Evolutionary conservation across 2,329 filamentous ascomycete genomes (phyloP), one percentile per base, ranked within the genome.

Genomic region (Pyrenophora graminea): DNA sequence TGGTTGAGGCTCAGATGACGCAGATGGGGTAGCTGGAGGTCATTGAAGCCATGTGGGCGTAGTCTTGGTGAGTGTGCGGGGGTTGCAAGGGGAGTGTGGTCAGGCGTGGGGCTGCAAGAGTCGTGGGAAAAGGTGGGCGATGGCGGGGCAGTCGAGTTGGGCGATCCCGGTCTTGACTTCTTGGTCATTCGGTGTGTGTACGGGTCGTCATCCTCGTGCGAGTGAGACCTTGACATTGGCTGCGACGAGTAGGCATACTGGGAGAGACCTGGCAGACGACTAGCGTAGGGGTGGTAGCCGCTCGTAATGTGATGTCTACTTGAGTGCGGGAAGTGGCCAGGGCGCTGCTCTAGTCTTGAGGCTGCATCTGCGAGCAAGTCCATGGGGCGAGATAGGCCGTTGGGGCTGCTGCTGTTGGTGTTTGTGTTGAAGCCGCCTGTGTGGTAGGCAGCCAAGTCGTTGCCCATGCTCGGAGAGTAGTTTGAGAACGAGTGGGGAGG

Each of bases 71-170:
- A 97, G 75, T 97, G 94, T 37, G 92, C 93, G 4, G 93, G 93
- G 4, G 93, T 99, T 23, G 92, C 93, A 48, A 97, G 85, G n/a
- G 93, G 93, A n/a, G 94, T 97, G 79, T 97, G 92, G 69, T 97
- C 93, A 9, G 93, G 94, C 1, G 93, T 99, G 4, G 93, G 94
- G 8, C 93, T 97, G 39, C 93, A 83, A 9, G 93, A 97, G 74
- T 96, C 91, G 76, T 97, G 91, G 2, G 93, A 97, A 74, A 97
- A 96, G 3, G 92, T 97, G 21, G 93, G 93, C 27, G 93, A 97
- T 21, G 93, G 96, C 17, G 94, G 94, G 40, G 93, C 93, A 2
- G 93, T 97, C 7, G 92, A 97, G 76, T 95, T 91, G 45, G 93
- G 94, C 31, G 93, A 97, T 73, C 92, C 94, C 37, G 94, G 93